A percentile compares a stretch with the other conserved stretches of the same genome.
phyloP scores from a whole-genome alignment of 78 protist species.

The Dictyostelium capitatum region DNA sequence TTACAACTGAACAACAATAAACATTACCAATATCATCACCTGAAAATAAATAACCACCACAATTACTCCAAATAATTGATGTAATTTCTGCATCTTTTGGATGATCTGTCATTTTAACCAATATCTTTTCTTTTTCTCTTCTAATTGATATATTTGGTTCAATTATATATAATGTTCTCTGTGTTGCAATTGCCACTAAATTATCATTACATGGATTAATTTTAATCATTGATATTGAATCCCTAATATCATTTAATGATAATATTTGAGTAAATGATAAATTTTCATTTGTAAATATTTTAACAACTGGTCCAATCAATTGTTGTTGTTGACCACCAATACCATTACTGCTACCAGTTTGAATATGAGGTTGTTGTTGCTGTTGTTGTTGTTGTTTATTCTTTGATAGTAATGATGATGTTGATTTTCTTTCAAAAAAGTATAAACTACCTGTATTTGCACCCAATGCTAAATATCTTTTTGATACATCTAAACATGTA shows the following conservation, averaged over 20 bases:
- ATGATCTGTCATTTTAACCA: conserved; percentile 71
- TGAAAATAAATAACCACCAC: conserved; percentile 53
- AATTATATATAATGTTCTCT: conserved; percentile 32
- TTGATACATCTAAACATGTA: conserved; percentile 69
- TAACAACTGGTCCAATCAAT: background rate
- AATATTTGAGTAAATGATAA: conserved; percentile 52
- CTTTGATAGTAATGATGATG: background rate
- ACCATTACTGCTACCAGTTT: background rate
- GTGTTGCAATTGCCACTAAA: conserved; percentile 52
- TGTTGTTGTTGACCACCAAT: background rate
- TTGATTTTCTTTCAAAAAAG: conserved; percentile 61
- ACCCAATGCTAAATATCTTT: conserved; percentile 66
- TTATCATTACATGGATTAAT: conserved; percentile 59
- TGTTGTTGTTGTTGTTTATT: background rate
- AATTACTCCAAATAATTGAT: conserved; percentile 35
- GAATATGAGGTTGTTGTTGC: background rate
- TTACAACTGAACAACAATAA: conserved; percentile 37
- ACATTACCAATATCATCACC: conserved; percentile 62
- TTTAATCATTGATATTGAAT: conserved; percentile 19
- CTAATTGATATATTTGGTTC: conserved; percentile 52
- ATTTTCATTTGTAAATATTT: conserved; percentile 34
- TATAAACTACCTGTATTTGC: conserved; percentile 73
- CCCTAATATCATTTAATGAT: conserved; percentile 70
- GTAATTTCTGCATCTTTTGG: conserved; percentile 65
- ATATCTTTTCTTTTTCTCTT: conserved; percentile 54